Evolutionary conservation across 768 basidiomycete species (phyloP).

Genomic region (Suillus variegatus): DNA sequence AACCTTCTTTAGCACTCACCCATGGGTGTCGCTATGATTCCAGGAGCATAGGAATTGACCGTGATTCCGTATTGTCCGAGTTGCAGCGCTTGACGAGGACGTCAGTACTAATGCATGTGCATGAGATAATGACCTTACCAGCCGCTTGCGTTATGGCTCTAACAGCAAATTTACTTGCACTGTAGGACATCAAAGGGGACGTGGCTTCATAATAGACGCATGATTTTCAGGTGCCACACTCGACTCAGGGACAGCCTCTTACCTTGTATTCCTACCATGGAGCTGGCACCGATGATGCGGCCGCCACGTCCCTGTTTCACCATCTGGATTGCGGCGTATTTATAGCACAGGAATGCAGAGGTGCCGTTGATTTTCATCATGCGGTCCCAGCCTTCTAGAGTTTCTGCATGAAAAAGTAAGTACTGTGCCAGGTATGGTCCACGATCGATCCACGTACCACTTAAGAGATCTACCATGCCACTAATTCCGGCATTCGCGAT

Average conservation of each 20-base stretch:
- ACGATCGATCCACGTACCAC: not conserved
- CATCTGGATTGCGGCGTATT: slow-evolving; percentile 40
- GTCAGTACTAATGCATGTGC: not conserved
- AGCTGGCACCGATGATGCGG: slow-evolving; percentile 38
- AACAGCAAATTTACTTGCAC: slow-evolving; percentile 35
- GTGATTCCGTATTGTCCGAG: slow-evolving; percentile 34
- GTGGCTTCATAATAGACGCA: not conserved
- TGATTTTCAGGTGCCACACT: not conserved
- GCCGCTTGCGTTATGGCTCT: slow-evolving; percentile 40
- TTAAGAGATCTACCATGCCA: slow-evolving; percentile 8
- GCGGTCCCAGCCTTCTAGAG: slow-evolving; percentile 27
- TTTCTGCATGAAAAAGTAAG: not conserved
- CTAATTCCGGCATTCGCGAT: slow-evolving; percentile 28
- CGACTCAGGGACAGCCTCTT: not conserved
- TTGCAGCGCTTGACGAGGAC: slow-evolving; percentile 21
- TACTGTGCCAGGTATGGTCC: not conserved
- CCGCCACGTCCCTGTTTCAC: slow-evolving; percentile 41
- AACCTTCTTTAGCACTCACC: slow-evolving; percentile 19
- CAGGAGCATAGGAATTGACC: slow-evolving; percentile 41
- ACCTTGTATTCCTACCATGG: slow-evolving; percentile 34
- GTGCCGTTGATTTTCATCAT: slow-evolving; percentile 33
- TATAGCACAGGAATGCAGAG: slow-evolving; percentile 40
- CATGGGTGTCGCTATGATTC: slow-evolving; percentile 29
- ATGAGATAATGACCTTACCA: slow-evolving; percentile 23
- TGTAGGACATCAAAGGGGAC: slow-evolving; percentile 7